Percentiles rank a stretch among this genome's conserved stretches.
phyloP scores from a whole-genome alignment of 148 eudicot genomes.

The Cornus kousa region DNA sequence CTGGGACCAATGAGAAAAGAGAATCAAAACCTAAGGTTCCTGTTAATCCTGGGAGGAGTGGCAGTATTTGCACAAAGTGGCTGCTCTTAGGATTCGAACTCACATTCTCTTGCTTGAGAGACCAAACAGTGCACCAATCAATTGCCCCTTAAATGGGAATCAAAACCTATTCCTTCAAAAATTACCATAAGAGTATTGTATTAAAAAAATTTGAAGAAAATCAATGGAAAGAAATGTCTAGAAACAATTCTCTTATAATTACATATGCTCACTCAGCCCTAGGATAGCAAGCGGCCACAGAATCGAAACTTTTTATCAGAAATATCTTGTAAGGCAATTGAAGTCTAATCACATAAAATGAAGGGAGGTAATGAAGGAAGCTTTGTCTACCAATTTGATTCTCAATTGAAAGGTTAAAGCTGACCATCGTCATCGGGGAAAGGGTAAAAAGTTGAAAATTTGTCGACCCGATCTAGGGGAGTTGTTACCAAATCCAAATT shows the following conservation, averaged over 20 bases:
- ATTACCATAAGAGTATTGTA: not conserved
- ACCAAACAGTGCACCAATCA: too few species aligned
- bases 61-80: too few species aligned
- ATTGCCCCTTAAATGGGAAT: too few species aligned
- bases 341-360: not conserved
- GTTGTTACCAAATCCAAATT: too few species aligned
- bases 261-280: not conserved
- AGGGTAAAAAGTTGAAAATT: not conserved
- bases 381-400: too few species aligned
- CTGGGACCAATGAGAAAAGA: not conserved
- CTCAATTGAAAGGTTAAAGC: too few species aligned
- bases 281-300: constrained; percentile 3
- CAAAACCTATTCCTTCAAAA: too few species aligned
- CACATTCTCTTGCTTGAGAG: too few species aligned
- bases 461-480: not conserved
- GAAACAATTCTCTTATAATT: not conserved
- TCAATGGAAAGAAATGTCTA: not conserved
- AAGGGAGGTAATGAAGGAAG: not conserved
- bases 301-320: not conserved
- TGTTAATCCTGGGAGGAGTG: too few species aligned
- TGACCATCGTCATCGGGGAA: not conserved
- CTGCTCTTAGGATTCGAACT: too few species aligned
- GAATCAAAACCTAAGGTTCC: not conserved
- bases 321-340: too few species aligned
- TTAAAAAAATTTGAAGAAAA: not conserved